Evolutionary conservation across 805 yeast species (phyloP), one percentile per base, ranked within the genome.

Genomic region (Yarrowia porcina): DNA sequence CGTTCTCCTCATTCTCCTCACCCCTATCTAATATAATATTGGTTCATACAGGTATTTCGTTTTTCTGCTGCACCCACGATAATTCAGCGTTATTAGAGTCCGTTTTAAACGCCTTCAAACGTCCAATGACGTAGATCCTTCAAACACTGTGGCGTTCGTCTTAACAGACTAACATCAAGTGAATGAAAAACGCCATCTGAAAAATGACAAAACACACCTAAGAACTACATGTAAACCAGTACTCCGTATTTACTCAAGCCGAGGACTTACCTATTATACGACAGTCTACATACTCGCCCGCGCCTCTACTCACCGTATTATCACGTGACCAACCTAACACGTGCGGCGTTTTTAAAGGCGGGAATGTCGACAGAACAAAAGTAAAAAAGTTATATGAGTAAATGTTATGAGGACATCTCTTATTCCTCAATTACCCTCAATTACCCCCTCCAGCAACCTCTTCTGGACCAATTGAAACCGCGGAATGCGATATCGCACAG

Each of bases 261-360:
- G n/a, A n/a, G n/a, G n/a, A n/a, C n/a, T n/a, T n/a, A n/a, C n/a
- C n/a, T n/a, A n/a, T n/a, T n/a, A n/a, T n/a, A n/a, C n/a, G n/a
- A n/a, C n/a, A n/a, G n/a, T n/a, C n/a, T n/a, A n/a, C n/a, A n/a
- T n/a, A n/a, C n/a, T n/a, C n/a, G n/a, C n/a, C n/a, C n/a, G n/a
- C n/a, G n/a, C n/a, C n/a, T n/a, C n/a, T n/a, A n/a, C n/a, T n/a
- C n/a, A n/a, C n/a, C n/a, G n/a, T n/a, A n/a, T n/a, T n/a, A 23
- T 49, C 57, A 49, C 57, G n/a, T 49, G 57, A 49, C 17, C 27
- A 49, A 49, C 39, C 41, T 49, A 45, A 45, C 52, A 45, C 52
- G 52, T 45, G 52, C 52, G 52, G 52, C 52, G 52, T 36, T 17
- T 30, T 39, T 39, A 28, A 45, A 45, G 52, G 52, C 52, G 52